Conservation (phyloP, 164 flowering plant genomes). For the Vitis rotundifolia region DNA sequence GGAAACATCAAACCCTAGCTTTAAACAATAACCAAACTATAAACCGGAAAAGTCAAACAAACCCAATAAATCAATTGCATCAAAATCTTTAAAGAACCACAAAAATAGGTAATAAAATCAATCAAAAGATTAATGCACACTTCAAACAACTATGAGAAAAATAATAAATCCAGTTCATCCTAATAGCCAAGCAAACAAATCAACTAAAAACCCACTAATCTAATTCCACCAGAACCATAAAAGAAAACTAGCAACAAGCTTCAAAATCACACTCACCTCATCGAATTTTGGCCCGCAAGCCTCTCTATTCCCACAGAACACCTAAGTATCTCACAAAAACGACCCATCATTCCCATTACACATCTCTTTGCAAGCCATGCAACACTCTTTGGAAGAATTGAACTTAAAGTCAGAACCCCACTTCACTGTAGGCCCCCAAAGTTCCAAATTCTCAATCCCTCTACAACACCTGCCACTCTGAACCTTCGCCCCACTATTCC, state of each 20-base stretch:
- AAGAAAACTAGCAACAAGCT: constrained; percentile 7
- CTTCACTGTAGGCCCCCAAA: constrained; percentile 93
- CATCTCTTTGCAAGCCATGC: constrained; percentile 85
- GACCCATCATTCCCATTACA: constrained; percentile 76
- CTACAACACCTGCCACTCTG: constrained; percentile 55
- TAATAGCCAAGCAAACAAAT: background rate
- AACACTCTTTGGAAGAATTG: constrained; percentile 68
- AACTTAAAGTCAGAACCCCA: constrained; percentile 91
- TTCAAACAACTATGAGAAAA: background rate
- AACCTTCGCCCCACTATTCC: background rate
- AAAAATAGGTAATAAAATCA: no score
- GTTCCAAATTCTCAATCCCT: constrained; percentile 80
- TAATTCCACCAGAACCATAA: background rate
- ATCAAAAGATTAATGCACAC: no score
- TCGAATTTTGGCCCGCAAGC: constrained; percentile 76
- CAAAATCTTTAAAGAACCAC: no score
- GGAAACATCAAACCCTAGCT: no score
- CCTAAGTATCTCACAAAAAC: constrained; percentile 93
- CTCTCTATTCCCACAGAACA: constrained; percentile 71
- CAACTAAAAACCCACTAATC: background rate
- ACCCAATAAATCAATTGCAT: no score
- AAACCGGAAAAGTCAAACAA: no score
- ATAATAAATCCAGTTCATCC: background rate
- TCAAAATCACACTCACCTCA: constrained; percentile 51
- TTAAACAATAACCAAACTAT: no score